phyloP scores from a whole-genome alignment of 495 filamentous ascomycete species.

The Trichoderma asperelloides region DNA sequence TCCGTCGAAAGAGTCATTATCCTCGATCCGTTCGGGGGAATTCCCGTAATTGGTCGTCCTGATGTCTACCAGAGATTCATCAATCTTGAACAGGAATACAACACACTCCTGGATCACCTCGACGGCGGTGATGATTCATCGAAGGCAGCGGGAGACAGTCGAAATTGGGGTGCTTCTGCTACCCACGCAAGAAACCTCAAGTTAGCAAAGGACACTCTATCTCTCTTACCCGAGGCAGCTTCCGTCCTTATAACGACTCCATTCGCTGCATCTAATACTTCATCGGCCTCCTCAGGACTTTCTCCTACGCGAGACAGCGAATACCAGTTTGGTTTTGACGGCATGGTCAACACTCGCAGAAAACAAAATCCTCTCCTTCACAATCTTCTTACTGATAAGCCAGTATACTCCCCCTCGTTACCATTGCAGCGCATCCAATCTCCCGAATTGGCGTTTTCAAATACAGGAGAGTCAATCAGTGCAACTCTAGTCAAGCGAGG shows the following conservation, averaged over 20 bases:
- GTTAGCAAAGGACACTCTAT: slow-evolving; percentile 56
- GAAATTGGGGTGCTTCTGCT: slow-evolving; percentile 1
- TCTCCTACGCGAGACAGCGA: slow-evolving; percentile 31
- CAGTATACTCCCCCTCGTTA: slow-evolving; percentile 80
- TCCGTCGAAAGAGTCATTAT: slow-evolving; percentile 80
- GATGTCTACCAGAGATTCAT: slow-evolving; percentile 79
- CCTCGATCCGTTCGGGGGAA: slow-evolving; percentile 80
- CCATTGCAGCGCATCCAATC: slow-evolving; percentile 51
- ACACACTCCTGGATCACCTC: slow-evolving; percentile 55
- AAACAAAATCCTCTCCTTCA: slow-evolving; percentile 91
- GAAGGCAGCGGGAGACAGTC: neutral
- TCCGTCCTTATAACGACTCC: slow-evolving; percentile 86
- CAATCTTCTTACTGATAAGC: slow-evolving; percentile 93
- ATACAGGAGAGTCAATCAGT: slow-evolving; percentile 14
- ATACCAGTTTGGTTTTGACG: slow-evolving; percentile 37
- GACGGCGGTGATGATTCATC: slow-evolving; percentile 7
- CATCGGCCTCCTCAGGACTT: neutral
- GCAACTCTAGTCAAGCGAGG: slow-evolving; percentile 83
- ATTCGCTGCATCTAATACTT: slow-evolving; percentile 58
- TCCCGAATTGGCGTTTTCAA: slow-evolving; percentile 1
- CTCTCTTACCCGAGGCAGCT: slow-evolving; percentile 73
- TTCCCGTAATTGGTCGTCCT: slow-evolving; percentile 58
- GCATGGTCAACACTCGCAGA: slow-evolving; percentile 62
- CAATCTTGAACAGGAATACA: slow-evolving; percentile 88
- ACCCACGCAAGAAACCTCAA: slow-evolving; percentile 64